Evolutionary conservation across 2,329 filamentous ascomycete species (phyloP), one percentile per base, ranked within the genome.

Genomic region (Colletotrichum simmondsii): DNA sequence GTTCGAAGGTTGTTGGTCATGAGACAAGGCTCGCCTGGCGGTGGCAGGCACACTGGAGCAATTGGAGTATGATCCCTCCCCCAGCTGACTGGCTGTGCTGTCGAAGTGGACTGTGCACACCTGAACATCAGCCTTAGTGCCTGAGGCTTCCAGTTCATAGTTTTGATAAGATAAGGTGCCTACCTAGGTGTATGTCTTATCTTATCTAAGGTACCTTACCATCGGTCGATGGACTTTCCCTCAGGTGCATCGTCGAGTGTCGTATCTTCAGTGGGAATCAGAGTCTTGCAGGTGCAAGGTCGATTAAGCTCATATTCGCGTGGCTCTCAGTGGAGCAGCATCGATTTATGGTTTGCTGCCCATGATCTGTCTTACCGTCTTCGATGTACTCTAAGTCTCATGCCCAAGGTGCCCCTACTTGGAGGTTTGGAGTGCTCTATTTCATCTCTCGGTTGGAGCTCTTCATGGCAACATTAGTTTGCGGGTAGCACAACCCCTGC

Each of bases 41-140:
- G 65, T 69, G 69, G 65, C 42, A 49, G 42, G 19, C 8, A 57
- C 64, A 71, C 68, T 54, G 35, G 32, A 37, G 30, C 42, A 11
- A 54, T 30, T 63, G 46, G 46, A 54, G 62, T 56, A 46, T 35
- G 26, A 46, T 32, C 22, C 26, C 58, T 53, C 57, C 69, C 57
- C 58, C 49, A 28, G 53, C 46, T 49, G 52, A 59, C 49, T 32
- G 35, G 53, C 46, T 52, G 37, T 53, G 42, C 24, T 42, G 66
- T 58, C 30, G 56, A n/a, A 60, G 68, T 71, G 68, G 68, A 71
- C 63, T 67, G 68, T 71, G 68, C 68, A 54, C 59, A 8, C 19
- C 22, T 35, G 2, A 5, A 35, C 4, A 22, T 3, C 22, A 49
- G 19, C 42, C 42, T 49, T 19, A 2, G 14, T 8, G 64, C 49